Evolutionary conservation across 2,329 filamentous ascomycete species (phyloP).

Genomic region (Diaporthe velutina): DNA sequence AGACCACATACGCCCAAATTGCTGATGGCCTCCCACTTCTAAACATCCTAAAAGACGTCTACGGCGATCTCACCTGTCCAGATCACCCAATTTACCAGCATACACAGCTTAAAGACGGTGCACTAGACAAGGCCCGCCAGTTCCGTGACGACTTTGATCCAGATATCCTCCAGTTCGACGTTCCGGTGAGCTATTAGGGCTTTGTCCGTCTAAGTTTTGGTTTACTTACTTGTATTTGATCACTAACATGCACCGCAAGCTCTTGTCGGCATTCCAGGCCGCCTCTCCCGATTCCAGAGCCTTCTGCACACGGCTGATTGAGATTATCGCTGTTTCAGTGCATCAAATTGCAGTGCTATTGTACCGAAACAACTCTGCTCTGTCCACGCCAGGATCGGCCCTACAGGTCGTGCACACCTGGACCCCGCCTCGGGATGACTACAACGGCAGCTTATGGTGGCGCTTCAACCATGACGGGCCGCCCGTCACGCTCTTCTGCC

Average conservation of each 20-base stretch:
- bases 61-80: not conserved
- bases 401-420: constrained; percentile 43
- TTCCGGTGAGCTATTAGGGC: not conserved
- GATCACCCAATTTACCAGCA: not conserved
- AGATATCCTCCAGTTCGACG: not conserved
- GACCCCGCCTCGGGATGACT: constrained; percentile 41
- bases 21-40: constrained; percentile 10
- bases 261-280: constrained; percentile 40
- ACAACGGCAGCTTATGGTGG: constrained; percentile 26
- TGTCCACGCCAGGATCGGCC: constrained; percentile 32
- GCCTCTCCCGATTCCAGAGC: constrained; percentile 43
- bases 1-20: constrained; percentile 11
- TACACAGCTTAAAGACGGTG: not conserved
- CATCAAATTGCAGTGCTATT: constrained; percentile 42
- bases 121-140: not conserved
- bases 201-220: not conserved
- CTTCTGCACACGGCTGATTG: constrained; percentile 49
- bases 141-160: not conserved
- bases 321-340: constrained; percentile 46
- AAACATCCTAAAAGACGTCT: not conserved
- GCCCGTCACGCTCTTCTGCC: constrained; percentile 46
- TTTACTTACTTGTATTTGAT: not conserved
- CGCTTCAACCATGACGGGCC: constrained; percentile 26
- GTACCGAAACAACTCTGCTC: not conserved
- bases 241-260: not conserved